phyloP scores from a whole-genome alignment of 768 basidiomycete genomes.

The Butyriboletus loyo region DNA sequence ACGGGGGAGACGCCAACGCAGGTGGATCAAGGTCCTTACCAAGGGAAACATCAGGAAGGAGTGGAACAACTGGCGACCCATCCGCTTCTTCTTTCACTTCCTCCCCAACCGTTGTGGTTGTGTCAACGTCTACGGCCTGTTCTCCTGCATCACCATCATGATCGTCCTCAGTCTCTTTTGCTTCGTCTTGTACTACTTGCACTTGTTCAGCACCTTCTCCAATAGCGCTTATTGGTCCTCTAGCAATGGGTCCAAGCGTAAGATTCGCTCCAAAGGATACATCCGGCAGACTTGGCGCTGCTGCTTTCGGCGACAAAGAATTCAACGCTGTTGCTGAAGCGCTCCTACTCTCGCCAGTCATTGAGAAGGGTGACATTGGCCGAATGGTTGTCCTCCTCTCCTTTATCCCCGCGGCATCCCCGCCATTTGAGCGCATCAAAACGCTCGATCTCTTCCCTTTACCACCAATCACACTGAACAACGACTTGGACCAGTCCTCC shows the following conservation, averaged over 20 bases:
- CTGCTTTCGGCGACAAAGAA: constrained; percentile 1
- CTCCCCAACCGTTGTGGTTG: neutral
- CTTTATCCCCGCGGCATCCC: constrained; percentile 1
- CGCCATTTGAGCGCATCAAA: neutral
- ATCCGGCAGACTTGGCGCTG: constrained; percentile 12
- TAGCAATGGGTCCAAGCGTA: constrained; percentile 14
- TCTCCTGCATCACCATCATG: neutral
- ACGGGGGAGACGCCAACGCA: neutral
- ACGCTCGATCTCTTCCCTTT: constrained; percentile 17
- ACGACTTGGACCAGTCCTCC: constrained; percentile 51
- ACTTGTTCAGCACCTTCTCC: constrained; percentile 15
- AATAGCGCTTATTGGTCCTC: neutral
- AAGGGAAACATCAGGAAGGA: constrained; percentile 13
- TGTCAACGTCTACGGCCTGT: neutral
- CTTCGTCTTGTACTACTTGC: neutral
- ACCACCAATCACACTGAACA: constrained; percentile 50
- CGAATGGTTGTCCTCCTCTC: constrained; percentile 21
- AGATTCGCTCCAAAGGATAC: constrained; percentile 20
- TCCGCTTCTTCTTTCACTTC: neutral
- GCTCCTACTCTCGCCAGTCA: neutral
- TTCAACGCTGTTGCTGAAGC: constrained; percentile 1
- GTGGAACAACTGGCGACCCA: neutral
- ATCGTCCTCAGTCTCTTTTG: neutral
- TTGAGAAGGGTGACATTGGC: constrained; percentile 2
- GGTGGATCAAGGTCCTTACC: constrained; percentile 12